Conservation (phyloP, 441 rosid species). For the Erodium moschatum region DNA sequence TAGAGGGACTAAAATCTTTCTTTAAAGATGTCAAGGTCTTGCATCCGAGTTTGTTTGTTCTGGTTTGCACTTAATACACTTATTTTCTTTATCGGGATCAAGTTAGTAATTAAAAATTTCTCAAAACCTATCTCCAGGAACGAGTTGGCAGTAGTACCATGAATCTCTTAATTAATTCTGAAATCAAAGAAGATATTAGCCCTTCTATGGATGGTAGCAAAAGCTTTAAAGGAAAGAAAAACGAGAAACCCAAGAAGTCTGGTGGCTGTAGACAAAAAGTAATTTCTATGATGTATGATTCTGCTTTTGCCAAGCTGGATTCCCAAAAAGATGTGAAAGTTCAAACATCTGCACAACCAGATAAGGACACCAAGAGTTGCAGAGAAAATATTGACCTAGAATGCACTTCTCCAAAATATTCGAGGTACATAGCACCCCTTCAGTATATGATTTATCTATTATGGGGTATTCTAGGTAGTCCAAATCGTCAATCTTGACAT, state of each 20-base stretch:
- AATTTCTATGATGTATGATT: constrained; percentile 23
- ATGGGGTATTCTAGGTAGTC: neutral
- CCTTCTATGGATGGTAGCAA: constrained; percentile 24
- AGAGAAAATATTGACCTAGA: constrained; percentile 48
- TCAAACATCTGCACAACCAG: constrained; percentile 31
- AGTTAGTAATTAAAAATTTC: constrained; percentile 19
- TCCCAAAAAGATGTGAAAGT: constrained; percentile 27
- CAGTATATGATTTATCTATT: constrained; percentile 13
- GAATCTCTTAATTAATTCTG: constrained; percentile 24
- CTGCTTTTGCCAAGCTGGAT: constrained; percentile 22
- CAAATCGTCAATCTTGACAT: neutral
- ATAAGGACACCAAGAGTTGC: constrained; percentile 26
- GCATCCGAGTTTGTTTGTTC: constrained; percentile 13
- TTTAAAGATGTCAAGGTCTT: constrained; percentile 69
- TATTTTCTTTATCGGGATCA: constrained; percentile 14
- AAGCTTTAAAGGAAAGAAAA: constrained; percentile 26
- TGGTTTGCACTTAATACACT: constrained; percentile 11
- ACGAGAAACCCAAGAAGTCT: constrained; percentile 28
- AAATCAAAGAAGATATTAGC: constrained; percentile 24
- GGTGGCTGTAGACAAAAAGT: constrained; percentile 26
- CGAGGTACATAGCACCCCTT: constrained; percentile 42
- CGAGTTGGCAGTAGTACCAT: constrained; percentile 33
- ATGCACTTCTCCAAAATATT: constrained; percentile 33
- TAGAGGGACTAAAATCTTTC: constrained; percentile 59
- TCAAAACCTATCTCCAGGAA: constrained; percentile 42